These are phyloP conservation scores for Coleophoma crateriformis DNA, from an alignment of 2,329 filamentous ascomycete species.

Conservation along the genomic window DNA sequence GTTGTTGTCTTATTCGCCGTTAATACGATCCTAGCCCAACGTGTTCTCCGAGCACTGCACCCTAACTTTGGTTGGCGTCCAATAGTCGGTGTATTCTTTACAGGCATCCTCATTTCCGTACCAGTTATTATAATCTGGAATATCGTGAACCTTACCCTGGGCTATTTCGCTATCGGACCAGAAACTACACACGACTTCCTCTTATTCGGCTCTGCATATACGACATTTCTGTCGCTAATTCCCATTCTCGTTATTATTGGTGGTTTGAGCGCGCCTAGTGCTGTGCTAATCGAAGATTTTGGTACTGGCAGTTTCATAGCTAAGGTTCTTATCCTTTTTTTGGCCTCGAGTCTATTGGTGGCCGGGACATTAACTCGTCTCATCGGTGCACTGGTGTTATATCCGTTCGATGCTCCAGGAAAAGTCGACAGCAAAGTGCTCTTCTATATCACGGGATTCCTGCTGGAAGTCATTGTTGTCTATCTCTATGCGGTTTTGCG, in stretches of 20 bases:
- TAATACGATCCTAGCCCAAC: constrained; percentile 73
- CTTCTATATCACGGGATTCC: constrained; percentile 79
- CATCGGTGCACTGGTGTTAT: constrained; percentile 37
- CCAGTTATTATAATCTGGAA: constrained; percentile 56
- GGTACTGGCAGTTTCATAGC: constrained; percentile 61
- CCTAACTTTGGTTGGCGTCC: constrained; percentile 65
- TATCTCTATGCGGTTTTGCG: constrained; percentile 60
- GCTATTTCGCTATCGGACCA: constrained; percentile 46
- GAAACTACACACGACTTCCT: constrained; percentile 58
- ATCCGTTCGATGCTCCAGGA: constrained; percentile 47
- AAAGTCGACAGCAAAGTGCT: constrained; percentile 66
- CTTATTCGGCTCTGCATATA: constrained; percentile 52
- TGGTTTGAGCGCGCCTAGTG: constrained; percentile 37
- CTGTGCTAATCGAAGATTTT: constrained; percentile 47
- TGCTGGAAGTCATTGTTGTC: constrained; percentile 66
- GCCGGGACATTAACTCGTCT: constrained; percentile 66
- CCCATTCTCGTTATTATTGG: constrained; percentile 35
- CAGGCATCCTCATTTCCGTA: constrained; percentile 42
- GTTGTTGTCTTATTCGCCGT: constrained; percentile 71
- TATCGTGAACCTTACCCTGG: constrained; percentile 58
- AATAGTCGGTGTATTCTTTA: constrained; percentile 45
- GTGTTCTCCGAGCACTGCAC: constrained; percentile 68
- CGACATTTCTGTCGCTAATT: constrained; percentile 62
- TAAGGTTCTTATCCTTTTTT: constrained; percentile 62
- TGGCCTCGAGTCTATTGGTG: constrained; percentile 53